phyloP scores from a whole-genome alignment of 257 asterid species.

The Solanum sejunctum region DNA sequence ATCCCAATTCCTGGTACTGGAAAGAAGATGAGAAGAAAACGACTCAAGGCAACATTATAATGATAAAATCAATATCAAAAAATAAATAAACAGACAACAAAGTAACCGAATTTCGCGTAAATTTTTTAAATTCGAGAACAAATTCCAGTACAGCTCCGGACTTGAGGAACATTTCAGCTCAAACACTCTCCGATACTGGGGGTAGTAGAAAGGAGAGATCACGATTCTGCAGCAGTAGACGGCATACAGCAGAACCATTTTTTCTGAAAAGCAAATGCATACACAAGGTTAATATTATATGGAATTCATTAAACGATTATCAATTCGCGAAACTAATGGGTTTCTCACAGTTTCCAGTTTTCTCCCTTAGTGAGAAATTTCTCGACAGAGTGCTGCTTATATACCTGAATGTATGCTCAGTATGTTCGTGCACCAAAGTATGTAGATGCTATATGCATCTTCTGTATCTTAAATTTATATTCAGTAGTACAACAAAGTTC shows the following conservation, averaged over 20 bases:
- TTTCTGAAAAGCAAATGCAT: slow-evolving; percentile 12
- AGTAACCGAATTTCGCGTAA: background rate
- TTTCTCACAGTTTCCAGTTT: background rate
- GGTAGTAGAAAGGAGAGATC: background rate
- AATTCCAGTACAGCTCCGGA: slow-evolving; percentile 13
- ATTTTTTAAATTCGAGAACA: background rate
- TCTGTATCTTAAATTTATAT: background rate
- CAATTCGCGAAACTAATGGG: background rate
- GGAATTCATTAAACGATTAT: background rate
- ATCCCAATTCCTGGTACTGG: background rate
- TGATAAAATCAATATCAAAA: background rate
- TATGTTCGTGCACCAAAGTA: background rate
- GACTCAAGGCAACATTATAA: background rate
- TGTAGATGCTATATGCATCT: background rate
- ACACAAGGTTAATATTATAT: background rate
- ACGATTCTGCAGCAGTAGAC: slow-evolving; percentile 9
- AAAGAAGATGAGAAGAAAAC: background rate
- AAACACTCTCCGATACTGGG: background rate
- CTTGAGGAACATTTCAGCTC: slow-evolving; percentile 3
- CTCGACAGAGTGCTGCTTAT: background rate
- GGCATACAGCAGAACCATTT: slow-evolving; percentile 24
- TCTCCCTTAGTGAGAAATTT: background rate
- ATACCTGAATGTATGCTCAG: background rate
- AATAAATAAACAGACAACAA: background rate
- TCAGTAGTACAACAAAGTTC: background rate